Evolutionary conservation across 805 yeast genomes (phyloP).

Genomic region (Kazachstania bromeliacearum): DNA sequence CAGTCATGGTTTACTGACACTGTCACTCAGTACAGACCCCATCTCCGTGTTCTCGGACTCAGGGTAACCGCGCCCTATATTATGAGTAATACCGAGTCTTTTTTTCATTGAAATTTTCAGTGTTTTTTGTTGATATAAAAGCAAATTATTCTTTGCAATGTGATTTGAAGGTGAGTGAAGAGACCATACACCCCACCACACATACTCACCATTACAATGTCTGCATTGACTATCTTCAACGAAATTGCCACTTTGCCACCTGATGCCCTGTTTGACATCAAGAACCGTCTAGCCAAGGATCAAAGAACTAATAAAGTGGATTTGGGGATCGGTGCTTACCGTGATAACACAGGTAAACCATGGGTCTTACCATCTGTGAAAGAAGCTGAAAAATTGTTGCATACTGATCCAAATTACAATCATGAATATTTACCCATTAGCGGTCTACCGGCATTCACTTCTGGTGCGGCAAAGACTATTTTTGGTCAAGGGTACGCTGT

Average conservation of each 20-base stretch:
- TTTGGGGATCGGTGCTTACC: slow-evolving; percentile 88
- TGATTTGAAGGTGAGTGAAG: no score
- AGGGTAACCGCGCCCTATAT: no score
- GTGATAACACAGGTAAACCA: slow-evolving; percentile 82
- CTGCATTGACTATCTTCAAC: slow-evolving; percentile 26
- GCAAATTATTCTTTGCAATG: no score
- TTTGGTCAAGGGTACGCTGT: slow-evolving; percentile 53
- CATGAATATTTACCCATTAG: slow-evolving; percentile 85
- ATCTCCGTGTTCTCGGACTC: no score
- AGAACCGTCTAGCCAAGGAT: slow-evolving; percentile 55
- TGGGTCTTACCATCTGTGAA: slow-evolving; percentile 74
- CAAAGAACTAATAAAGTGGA: slow-evolving; percentile 63
- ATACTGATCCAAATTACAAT: slow-evolving; percentile 51
- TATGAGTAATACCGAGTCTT: no score
- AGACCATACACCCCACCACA: not conserved
- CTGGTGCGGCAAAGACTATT: slow-evolving; percentile 64
- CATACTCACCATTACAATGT: slow-evolving; percentile 8
- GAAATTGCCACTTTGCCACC: slow-evolving; percentile 61
- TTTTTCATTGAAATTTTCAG: no score
- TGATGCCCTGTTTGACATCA: slow-evolving; percentile 79
- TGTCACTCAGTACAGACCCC: not conserved
- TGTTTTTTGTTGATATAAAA: no score
- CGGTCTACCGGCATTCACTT: slow-evolving; percentile 60
- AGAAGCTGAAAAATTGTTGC: slow-evolving; percentile 57
- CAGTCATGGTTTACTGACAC: slow-evolving; percentile 3